Evolutionary conservation across 306 rosid genomes (phyloP), one percentile per base, ranked within the genome.

Genomic region (Corylus avellana): DNA sequence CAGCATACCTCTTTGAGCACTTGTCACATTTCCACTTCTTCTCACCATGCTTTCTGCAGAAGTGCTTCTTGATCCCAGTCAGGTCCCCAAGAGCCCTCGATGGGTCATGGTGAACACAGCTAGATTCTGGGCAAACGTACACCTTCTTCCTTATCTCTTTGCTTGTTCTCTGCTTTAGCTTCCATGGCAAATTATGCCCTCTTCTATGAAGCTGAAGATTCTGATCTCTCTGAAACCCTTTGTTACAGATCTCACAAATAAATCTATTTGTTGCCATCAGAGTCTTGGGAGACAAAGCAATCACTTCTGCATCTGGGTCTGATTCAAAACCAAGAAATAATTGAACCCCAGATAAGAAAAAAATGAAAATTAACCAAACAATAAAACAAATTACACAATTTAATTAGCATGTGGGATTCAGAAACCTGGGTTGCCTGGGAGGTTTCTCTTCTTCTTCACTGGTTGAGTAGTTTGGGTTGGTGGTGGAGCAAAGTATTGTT

Each of bases 1-100:
- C 99, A 0, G 99, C 98, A 49, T 96, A 96, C 57, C 69, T 91
- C 90, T 96, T 96, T 1, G 94, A 90, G 80, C 99, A 96, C 80
- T 93, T 96, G 3, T 96, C 99, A 75, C 99, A 96, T 86, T 96
- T 93, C 99, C 99, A 96, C 87, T 91, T 91, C 92, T 96, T 96
- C 87, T 96, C 99, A 1, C 99, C 99, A 22, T 96, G 99, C 78
- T 96, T 96, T 78, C 98, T 91, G 85, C 90, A 81, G 76, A 93
- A 96, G 90, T 96, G 99, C 85, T 96, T 96, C 87, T 96, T 96
- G 78, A 96, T 91, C 25, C 99, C 99, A 25, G 99, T 93, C 50
- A 96, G 79, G 84, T 96, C 99, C 18, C 99, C 98, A 1, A 96
- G 89, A 0, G 99, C 99, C 71, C 99, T 90, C 42, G 91, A 86